phyloP scores from a whole-genome alignment of 2,329 filamentous ascomycete genomes.

The Stagonosporopsis chrysanthemi region DNA sequence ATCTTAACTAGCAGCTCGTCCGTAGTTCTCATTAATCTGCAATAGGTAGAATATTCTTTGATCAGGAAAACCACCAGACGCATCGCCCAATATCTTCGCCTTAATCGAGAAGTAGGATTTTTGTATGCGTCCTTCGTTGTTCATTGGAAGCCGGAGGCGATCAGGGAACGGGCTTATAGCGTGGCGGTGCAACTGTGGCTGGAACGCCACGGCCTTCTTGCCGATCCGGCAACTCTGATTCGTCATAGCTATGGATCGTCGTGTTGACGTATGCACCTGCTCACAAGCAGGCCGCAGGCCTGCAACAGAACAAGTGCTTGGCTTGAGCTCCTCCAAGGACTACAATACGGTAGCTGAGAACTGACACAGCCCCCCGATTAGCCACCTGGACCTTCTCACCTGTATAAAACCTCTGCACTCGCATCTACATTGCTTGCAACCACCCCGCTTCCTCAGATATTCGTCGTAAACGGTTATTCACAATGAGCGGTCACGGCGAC shows the following conservation, averaged over 20 bases:
- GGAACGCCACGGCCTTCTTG: background rate
- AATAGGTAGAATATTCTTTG: background rate
- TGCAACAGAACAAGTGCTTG: conserved; percentile 16
- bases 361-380: conserved; percentile 16
- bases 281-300: conserved; percentile 12
- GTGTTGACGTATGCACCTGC: conserved; percentile 15
- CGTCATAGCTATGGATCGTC: conserved; percentile 10
- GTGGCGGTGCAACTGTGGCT: conserved; percentile 2
- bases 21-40: background rate
- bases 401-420: conserved; percentile 2
- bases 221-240: conserved; percentile 6
- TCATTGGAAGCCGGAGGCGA: background rate
- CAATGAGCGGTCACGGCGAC: conserved; percentile 61
- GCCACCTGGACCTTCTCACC: conserved; percentile 5
- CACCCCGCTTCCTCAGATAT: background rate
- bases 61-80: background rate
- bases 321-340: conserved; percentile 12
- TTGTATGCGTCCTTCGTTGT: background rate
- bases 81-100: background rate
- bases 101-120: background rate
- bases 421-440: background rate
- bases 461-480: conserved; percentile 18
- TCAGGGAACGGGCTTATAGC: background rate
- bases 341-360: conserved; percentile 6
- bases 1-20: background rate